Conservation (phyloP, 192 early-diverging fungal genomes). For the Thamnidium elegans region DNA sequence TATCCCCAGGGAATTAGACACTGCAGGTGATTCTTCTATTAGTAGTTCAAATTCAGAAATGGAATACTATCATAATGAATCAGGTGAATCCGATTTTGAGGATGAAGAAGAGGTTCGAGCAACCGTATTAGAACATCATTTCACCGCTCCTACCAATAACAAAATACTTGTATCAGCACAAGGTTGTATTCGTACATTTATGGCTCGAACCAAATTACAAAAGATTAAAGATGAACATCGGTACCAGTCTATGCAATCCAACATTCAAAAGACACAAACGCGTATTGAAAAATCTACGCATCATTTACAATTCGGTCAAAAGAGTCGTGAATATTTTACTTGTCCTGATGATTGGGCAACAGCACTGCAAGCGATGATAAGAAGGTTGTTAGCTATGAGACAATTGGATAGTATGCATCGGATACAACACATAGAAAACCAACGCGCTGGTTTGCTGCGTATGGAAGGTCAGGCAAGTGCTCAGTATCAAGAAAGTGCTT, state of each 20-base stretch:
- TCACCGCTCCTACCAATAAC: neutral
- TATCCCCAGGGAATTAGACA: too few species aligned
- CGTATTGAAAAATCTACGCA: constrained; percentile 1
- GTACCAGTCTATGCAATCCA: constrained; percentile 13
- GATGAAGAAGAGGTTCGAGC: neutral
- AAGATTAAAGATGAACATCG: constrained; percentile 22
- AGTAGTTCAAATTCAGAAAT: neutral
- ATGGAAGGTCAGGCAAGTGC: neutral
- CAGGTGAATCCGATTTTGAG: too few species aligned
- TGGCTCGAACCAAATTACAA: constrained; percentile 6
- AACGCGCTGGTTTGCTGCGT: neutral
- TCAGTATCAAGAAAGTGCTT: constrained; percentile 72
- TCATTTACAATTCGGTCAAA: constrained; percentile 1
- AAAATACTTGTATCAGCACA: neutral
- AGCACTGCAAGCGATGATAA: constrained; percentile 63
- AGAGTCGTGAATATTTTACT: neutral
- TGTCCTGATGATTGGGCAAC: constrained; percentile 7
- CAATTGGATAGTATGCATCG: constrained; percentile 54
- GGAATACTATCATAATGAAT: neutral
- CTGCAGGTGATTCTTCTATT: neutral
- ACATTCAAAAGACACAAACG: constrained; percentile 45
- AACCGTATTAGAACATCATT: neutral
- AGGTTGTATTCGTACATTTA: constrained; percentile 2
- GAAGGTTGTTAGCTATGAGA: constrained; percentile 62
- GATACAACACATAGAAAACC: constrained; percentile 60